Evolutionary conservation across 2,329 filamentous ascomycete genomes (phyloP), one percentile per base, ranked within the genome.

Genomic region (Canariomyces notabilis): DNA sequence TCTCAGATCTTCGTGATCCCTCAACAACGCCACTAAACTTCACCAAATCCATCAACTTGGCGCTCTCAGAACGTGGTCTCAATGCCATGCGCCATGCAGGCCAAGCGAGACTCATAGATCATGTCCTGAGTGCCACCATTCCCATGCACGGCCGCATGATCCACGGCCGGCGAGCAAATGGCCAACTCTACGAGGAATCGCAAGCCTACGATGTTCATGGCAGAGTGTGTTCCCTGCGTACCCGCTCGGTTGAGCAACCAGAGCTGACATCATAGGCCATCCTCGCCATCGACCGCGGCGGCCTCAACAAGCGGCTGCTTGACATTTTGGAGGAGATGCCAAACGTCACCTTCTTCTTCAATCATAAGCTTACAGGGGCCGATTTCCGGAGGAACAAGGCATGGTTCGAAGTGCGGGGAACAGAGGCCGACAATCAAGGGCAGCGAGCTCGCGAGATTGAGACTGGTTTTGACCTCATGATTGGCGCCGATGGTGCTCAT

Each of bases 121-220:
- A 82, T 57, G 80, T 97, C 23, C 75, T 95, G 59, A 72, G 71
- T 1, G 80, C 84, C 42, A 91, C 90, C 0, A 89, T 97, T 49
- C 90, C 91, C 9, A 96, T 98, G 89, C 75, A 85, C 64, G 93
- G 90, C 11, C 87, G 93, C 20, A 98, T 98, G 93, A 94, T 98
- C 53, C 93, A 98, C 62, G 82, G 88, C 26, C 74, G 72, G 58
- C 72, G 73, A 16, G 72, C 77, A 7, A 70, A 76, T 15, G 87
- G 88, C 4, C 67, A 79, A 19, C 67, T 94, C 37, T 87, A 82
- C 59, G 83, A 91, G 59, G 79, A 83, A 50, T 71, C 87, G n/a
- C 93, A 98, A 66, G 79, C 83, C 51, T 98, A 98, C 64, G 93
- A 98, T 66, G 76, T 87, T 8, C 85, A 93, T 57, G 90, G 90